Percentiles rank a stretch among this genome's conserved stretches.
Conservation (phyloP, 768 basidiomycete species). For the Tricholomella constricta region DNA sequence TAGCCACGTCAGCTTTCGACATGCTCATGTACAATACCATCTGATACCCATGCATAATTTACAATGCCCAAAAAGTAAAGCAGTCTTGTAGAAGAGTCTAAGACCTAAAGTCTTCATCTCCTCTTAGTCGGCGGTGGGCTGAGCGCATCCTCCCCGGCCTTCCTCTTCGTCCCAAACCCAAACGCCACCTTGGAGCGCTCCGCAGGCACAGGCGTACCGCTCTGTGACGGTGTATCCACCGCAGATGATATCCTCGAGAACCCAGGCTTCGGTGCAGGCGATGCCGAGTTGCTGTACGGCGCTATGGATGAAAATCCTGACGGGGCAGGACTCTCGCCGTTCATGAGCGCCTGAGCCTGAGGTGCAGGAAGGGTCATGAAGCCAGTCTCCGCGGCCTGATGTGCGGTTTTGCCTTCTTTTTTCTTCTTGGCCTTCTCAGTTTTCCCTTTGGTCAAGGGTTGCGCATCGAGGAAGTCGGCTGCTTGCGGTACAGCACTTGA, state of each 20-base stretch:
- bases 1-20: not conserved
- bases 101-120: conserved; percentile 31
- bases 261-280: conserved; percentile 70
- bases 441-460: conserved; percentile 81
- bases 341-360: conserved; percentile 37
- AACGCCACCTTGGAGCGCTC: conserved; percentile 79
- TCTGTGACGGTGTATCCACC: conserved; percentile 50
- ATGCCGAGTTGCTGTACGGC: conserved; percentile 43
- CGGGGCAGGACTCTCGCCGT: conserved; percentile 51
- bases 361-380: conserved; percentile 77
- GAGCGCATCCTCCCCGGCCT: conserved; percentile 69
- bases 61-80: not conserved
- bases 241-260: conserved; percentile 76
- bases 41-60: conserved; percentile 1
- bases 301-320: conserved; percentile 31
- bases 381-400: conserved; percentile 51
- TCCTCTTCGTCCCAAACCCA: conserved; percentile 79
- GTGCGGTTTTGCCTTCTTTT: conserved; percentile 63
- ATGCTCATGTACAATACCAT: conserved; percentile 3
- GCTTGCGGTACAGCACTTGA: conserved; percentile 85
- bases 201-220: conserved; percentile 57
- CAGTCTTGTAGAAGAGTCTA: not conserved
- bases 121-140: conserved; percentile 70
- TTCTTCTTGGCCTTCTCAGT: conserved; percentile 83
- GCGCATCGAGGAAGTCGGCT: conserved; percentile 76